These are phyloP conservation scores for Pleomassaria siparia DNA, from an alignment of 2,329 filamentous ascomycete genomes.

Conservation along the genomic window DNA sequence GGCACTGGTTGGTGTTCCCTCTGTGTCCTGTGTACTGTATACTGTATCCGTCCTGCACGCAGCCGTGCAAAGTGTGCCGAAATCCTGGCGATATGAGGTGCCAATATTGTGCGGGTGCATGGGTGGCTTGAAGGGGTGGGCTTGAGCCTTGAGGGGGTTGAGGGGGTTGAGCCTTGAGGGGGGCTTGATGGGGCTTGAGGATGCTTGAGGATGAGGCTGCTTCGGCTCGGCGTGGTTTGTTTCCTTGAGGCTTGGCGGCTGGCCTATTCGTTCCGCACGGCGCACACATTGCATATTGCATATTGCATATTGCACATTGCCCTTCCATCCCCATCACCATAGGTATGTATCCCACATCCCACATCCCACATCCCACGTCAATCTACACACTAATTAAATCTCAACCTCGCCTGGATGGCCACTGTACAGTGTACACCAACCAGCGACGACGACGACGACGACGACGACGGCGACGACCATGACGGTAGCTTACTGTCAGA, in stretches of 20 bases:
- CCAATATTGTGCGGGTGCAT: conserved; percentile 22
- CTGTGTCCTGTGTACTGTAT: no score
- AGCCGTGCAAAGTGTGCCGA: conserved; percentile 19
- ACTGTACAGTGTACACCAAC: neutral
- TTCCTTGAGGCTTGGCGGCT: no score
- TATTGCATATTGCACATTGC: no score
- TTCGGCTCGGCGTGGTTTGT: conserved; percentile 3
- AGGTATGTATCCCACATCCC: no score
- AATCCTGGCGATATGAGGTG: conserved; percentile 14
- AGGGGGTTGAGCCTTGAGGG: no score
- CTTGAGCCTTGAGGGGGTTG: conserved; percentile 14
- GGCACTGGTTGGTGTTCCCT: no score
- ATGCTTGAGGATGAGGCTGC: conserved; percentile 24
- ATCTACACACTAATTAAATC: neutral
- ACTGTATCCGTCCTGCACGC: conserved; percentile 27
- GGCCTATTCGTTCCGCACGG: no score
- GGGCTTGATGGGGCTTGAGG: no score
- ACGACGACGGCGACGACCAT: conserved; percentile 16
- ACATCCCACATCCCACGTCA: no score
- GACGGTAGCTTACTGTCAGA: conserved; percentile 18
- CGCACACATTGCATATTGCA: no score
- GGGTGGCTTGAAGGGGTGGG: no score
- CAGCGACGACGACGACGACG: neutral
- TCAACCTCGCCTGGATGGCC: neutral
- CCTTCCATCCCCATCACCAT: neutral